phyloP scores from a whole-genome alignment of 805 yeast species.

The Priceomyces melissophilus region DNA sequence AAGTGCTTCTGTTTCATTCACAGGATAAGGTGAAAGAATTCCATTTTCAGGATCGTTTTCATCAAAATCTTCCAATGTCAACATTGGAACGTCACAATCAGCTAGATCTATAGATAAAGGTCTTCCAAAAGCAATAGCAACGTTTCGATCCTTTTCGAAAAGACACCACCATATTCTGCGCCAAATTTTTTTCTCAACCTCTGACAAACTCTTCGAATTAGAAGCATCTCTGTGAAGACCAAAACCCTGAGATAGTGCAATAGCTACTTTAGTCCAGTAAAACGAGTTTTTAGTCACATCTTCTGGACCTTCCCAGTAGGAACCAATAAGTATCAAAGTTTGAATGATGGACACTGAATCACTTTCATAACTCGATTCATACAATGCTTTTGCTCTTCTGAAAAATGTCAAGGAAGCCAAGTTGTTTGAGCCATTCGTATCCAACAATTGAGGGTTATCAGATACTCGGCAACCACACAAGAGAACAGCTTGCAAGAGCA shows the following conservation, averaged over 20 bases:
- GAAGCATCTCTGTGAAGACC: slow-evolving; percentile 67
- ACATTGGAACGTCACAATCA: slow-evolving; percentile 76
- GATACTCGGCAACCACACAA: slow-evolving; percentile 67
- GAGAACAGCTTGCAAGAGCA: slow-evolving; percentile 65
- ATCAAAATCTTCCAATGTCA: slow-evolving; percentile 60
- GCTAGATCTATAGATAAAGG: slow-evolving; percentile 66
- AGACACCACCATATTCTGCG: slow-evolving; percentile 77
- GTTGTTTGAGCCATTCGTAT: slow-evolving; percentile 49
- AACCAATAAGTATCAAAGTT: slow-evolving; percentile 57
- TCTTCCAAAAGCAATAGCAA: slow-evolving; percentile 71
- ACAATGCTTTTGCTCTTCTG: slow-evolving; percentile 70
- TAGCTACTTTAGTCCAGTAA: slow-evolving; percentile 69
- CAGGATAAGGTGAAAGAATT: slow-evolving; percentile 39
- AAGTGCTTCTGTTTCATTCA: slow-evolving; percentile 47
- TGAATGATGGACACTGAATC: slow-evolving; percentile 63
- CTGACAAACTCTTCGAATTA: slow-evolving; percentile 36
- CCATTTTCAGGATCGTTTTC: slow-evolving; percentile 40
- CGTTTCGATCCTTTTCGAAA: slow-evolving; percentile 65
- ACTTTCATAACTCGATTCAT: slow-evolving; percentile 64
- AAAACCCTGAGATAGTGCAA: slow-evolving; percentile 68
- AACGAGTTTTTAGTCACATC: slow-evolving; percentile 62
- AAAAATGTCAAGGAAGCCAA: slow-evolving; percentile 52
- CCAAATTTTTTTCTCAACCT: slow-evolving; percentile 46
- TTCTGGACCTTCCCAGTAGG: slow-evolving; percentile 74
- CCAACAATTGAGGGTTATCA: slow-evolving; percentile 49